Percentiles rank a stretch among this genome's conserved stretches.
Evolutionary conservation across 352 stramenopile species (phyloP).

Genomic region (Globisporangium recalcitrans): DNA sequence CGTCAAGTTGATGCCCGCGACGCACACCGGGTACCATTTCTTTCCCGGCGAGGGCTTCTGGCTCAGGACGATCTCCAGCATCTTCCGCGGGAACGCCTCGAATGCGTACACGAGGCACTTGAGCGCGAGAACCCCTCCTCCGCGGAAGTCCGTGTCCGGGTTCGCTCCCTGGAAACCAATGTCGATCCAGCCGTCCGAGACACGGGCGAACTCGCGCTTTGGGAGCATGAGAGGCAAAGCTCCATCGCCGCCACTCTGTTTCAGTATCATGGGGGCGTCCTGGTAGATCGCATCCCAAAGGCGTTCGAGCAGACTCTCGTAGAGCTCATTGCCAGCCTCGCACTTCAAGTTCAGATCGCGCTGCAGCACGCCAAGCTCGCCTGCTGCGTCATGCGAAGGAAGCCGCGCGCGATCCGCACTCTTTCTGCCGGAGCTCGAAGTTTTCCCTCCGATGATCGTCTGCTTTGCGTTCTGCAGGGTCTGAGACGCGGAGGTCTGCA

Average conservation of each 20-base stretch:
- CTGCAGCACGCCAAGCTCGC: slow-evolving; percentile 52
- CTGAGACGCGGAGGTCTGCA: slow-evolving; percentile 34
- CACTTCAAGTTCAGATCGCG: slow-evolving; percentile 65
- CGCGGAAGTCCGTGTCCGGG: slow-evolving; percentile 80
- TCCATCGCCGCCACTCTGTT: background rate
- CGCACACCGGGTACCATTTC: slow-evolving; percentile 79
- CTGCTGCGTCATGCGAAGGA: slow-evolving; percentile 31
- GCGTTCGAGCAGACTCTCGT: slow-evolving; percentile 52
- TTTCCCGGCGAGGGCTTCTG: slow-evolving; percentile 43
- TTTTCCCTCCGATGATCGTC: slow-evolving; percentile 26
- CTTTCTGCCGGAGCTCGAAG: slow-evolving; percentile 1
- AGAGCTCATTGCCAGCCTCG: slow-evolving; percentile 45
- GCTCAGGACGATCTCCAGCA: slow-evolving; percentile 47
- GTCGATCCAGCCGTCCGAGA: slow-evolving; percentile 55
- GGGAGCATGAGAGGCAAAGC: background rate
- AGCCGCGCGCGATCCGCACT: background rate
- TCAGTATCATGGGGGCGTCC: slow-evolving; percentile 17
- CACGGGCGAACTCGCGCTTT: slow-evolving; percentile 32
- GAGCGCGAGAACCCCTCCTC: slow-evolving; percentile 69
- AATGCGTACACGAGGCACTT: slow-evolving; percentile 85
- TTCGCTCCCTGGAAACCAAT: slow-evolving; percentile 77
- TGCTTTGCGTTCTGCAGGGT: slow-evolving; percentile 29
- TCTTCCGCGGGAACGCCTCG: slow-evolving; percentile 63
- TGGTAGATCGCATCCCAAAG: slow-evolving; percentile 63
- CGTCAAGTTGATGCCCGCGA: slow-evolving; percentile 82